These are phyloP conservation scores for Ophiocordyceps camponoti-saundersi DNA, from an alignment of 2,329 filamentous ascomycete species.

Conservation along the genomic window DNA sequence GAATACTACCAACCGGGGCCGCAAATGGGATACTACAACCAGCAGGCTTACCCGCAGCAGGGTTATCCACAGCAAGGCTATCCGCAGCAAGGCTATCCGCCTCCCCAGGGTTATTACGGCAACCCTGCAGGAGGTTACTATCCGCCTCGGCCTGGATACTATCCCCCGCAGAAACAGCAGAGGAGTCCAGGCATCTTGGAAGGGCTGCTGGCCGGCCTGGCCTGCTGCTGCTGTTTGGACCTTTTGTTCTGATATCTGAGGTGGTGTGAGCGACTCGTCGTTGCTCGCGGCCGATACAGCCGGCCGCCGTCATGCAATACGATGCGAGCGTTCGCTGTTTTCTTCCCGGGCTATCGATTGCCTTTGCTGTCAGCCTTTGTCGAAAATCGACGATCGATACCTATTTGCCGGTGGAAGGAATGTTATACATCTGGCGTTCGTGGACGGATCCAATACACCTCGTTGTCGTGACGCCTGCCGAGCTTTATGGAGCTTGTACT, in stretches of 20 bases:
- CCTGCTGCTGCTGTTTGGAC: slow-evolving; percentile 43
- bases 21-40: slow-evolving; percentile 26
- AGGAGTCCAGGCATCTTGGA: slow-evolving; percentile 20
- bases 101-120: slow-evolving; percentile 16
- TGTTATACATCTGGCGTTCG: neutral
- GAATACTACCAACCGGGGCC: slow-evolving; percentile 23
- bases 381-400: neutral
- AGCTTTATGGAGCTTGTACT: neutral
- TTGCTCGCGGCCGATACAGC: neutral
- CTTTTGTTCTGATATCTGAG: slow-evolving; percentile 27
- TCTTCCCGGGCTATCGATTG: neutral
- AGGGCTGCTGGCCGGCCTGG: slow-evolving; percentile 30
- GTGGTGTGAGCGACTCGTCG: neutral
- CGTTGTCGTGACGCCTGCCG: neutral
- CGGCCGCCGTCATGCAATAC: neutral
- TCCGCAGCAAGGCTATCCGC: neutral
- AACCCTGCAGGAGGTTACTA: slow-evolving; percentile 15
- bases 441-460: neutral
- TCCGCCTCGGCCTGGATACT: slow-evolving; percentile 19
- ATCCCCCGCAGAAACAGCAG: slow-evolving; percentile 15
- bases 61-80: neutral
- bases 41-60: slow-evolving; percentile 8
- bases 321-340: neutral
- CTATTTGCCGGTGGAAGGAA: neutral
- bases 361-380: neutral